Conservation (phyloP, 2,329 filamentous ascomycete species). For the Furcasterigmium furcatum region DNA sequence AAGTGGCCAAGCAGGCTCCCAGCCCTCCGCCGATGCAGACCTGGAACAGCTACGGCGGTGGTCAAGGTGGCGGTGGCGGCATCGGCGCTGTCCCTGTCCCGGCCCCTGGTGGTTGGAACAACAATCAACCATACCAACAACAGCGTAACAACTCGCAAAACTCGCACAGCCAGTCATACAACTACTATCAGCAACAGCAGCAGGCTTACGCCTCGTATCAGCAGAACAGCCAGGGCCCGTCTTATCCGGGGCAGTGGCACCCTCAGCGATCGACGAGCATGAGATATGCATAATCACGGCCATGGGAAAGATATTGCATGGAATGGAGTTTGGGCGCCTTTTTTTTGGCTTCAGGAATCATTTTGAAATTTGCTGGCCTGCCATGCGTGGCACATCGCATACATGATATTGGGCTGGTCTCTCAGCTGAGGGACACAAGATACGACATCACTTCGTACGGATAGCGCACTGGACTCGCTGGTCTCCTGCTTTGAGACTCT, state of each 20-base stretch:
- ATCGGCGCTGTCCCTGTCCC: too few relatives aligned
- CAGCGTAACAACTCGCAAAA: conserved; percentile 7
- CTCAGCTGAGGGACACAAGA: conserved; percentile 2
- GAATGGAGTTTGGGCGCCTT: conserved; percentile 9
- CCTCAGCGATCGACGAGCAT: conserved; percentile 10
- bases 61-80: background rate
- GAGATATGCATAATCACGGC: conserved; percentile 16
- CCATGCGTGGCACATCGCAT: background rate
- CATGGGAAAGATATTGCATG: conserved; percentile 12
- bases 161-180: conserved; percentile 2
- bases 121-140: too few relatives aligned
- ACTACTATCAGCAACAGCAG: background rate
- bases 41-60: conserved; percentile 15
- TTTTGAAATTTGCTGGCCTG: background rate
- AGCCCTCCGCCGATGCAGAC: conserved; percentile 11
- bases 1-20: conserved; percentile 17
- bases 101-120: conserved; percentile 1
- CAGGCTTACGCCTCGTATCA: background rate
- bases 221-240: conserved; percentile 1
- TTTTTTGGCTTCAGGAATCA: conserved; percentile 6
- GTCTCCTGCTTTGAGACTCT: too few relatives aligned
- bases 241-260: conserved; percentile 6
- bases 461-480: too few relatives aligned
- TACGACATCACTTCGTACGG: background rate
- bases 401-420: background rate